Base-by-base conservation (phyloP, 2,329 filamentous ascomycete species). In the Arthrobotrys sinensis region DNA sequence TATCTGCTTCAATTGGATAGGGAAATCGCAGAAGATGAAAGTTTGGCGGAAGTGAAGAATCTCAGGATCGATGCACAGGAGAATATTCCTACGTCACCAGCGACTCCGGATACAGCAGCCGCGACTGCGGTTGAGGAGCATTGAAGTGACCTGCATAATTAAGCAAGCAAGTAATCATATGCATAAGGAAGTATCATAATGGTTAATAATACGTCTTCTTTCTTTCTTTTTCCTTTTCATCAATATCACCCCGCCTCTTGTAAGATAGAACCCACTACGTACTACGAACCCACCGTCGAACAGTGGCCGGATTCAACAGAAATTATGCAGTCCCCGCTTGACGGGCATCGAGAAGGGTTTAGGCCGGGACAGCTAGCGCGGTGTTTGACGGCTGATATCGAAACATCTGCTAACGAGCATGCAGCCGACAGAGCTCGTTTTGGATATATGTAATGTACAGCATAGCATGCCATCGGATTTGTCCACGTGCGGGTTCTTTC, bases 1-100 rank as follows among this genome's bases (percentile, higher is more conserved):
- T 99, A 97, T 86, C 88, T 99, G 65, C 91, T 98, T 88, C 96
- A 97, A 84, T 87, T 99, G 50, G 96, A 99, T 83, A 92, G 93
- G 7, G 95, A 97, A 82, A 95, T 98, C 76, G 93, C 97, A 80
- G 93, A 91, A 79, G 87, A 88, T 3, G 88, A 80, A 28, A 73
- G 69, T 52, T 8, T 77, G 36, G 34, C 48, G 10, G 60, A 77
- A 16, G 43, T 57, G 16, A 77, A 77, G 67, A 67, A 77, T 48
- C 28, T 77, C n/a, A 71, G 73, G 43, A 60, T 77, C 14, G 73
- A 71, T 36, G 66, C 60, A 14, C 57, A 71, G 52, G 73, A 71
- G 57, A 76, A 76, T 24, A 40, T 62, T 43, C 65, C 55, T 11
- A 38, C 46, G 46, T 63, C 55, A 36, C 43, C 71, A 16, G 32